phyloP scores from a whole-genome alignment of 306 rosid species.

The Vigna nakashimae region DNA sequence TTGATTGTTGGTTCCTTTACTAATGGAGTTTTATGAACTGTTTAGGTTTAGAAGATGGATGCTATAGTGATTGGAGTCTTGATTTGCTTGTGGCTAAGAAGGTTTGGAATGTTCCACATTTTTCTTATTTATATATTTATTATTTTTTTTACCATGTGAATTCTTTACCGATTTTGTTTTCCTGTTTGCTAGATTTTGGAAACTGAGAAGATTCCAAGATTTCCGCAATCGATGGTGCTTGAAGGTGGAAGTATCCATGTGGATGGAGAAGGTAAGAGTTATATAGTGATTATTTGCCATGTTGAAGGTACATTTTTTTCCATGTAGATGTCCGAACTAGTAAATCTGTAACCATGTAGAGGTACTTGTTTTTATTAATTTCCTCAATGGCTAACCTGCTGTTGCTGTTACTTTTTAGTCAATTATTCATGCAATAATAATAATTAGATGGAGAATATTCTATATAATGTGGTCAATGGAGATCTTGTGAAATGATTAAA shows the following conservation, averaged over 20 bases:
- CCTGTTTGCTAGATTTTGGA: constrained; percentile 69
- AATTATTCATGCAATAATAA: too few species aligned
- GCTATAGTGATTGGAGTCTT: constrained; percentile 82
- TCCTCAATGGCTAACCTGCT: too few species aligned
- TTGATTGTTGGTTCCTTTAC: constrained; percentile 3
- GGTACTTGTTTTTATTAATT: too few species aligned
- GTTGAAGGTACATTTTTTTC: not conserved
- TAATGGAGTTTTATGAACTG: constrained; percentile 33
- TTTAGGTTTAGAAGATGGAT: constrained; percentile 77
- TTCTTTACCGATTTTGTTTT: constrained; percentile 32
- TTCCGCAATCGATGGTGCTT: constrained; percentile 71
- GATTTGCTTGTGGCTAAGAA: constrained; percentile 73
- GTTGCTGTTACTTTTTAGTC: too few species aligned
- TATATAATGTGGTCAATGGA: too few species aligned
- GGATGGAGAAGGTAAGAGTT: constrained; percentile 88
- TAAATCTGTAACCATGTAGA: too few species aligned
- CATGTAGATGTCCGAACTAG: too few species aligned
- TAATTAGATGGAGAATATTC: too few species aligned
- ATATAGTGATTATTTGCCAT: constrained; percentile 17
- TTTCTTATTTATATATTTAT: not conserved
- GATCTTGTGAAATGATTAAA: too few species aligned
- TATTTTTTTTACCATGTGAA: not conserved
- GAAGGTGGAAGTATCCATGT: constrained; percentile 99
- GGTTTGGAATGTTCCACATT: constrained; percentile 52
- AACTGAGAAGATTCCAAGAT: constrained; percentile 74